Evolutionary conservation across 139 green algal genomes (phyloP).

Genomic region (Dunaliella sp.): DNA sequence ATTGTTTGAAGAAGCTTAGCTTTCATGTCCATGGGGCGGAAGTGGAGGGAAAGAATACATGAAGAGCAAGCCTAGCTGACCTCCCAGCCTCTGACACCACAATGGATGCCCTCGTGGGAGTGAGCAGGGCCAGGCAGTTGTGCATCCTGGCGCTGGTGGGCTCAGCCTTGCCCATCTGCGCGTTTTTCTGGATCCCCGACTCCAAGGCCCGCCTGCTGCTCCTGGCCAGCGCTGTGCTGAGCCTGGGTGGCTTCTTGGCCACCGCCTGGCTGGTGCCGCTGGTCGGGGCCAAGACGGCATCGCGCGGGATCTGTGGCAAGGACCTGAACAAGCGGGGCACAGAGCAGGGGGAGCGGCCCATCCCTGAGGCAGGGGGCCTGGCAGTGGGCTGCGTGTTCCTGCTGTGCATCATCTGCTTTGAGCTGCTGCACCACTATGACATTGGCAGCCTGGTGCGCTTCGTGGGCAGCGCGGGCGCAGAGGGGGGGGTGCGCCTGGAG

Average conservation of each 20-base stretch:
- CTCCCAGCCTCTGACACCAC: no score
- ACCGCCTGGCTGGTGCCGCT: constrained; percentile 68
- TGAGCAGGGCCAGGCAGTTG: constrained; percentile 21
- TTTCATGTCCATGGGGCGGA: no score
- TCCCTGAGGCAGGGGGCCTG: constrained; percentile 89
- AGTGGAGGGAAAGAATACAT: no score
- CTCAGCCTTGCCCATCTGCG: constrained; percentile 13
- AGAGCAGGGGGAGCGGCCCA: constrained; percentile 64
- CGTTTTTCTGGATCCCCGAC: constrained; percentile 38
- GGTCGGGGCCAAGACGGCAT: constrained; percentile 32
- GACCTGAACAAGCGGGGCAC: constrained; percentile 93
- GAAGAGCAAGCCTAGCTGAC: no score
- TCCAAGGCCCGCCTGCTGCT: constrained; percentile 32
- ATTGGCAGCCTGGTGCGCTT: constrained; percentile 50
- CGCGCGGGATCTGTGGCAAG: constrained; percentile 74
- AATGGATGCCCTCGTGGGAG: no score
- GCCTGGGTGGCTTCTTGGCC: constrained; percentile 58
- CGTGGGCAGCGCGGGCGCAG: constrained; percentile 34
- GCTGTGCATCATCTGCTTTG: constrained; percentile 86
- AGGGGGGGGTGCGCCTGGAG: constrained; percentile 24
- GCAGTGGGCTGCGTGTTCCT: constrained; percentile 89
- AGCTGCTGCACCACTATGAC: constrained; percentile 88
- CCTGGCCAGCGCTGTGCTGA: constrained; percentile 47
- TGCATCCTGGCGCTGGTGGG: constrained; percentile 22
- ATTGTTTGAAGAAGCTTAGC: no score